A percentile compares a stretch with the other conserved stretches of the same genome.
Evolutionary conservation across 352 stramenopile genomes (phyloP).

Genomic region (Phytophthora kernoviae): DNA sequence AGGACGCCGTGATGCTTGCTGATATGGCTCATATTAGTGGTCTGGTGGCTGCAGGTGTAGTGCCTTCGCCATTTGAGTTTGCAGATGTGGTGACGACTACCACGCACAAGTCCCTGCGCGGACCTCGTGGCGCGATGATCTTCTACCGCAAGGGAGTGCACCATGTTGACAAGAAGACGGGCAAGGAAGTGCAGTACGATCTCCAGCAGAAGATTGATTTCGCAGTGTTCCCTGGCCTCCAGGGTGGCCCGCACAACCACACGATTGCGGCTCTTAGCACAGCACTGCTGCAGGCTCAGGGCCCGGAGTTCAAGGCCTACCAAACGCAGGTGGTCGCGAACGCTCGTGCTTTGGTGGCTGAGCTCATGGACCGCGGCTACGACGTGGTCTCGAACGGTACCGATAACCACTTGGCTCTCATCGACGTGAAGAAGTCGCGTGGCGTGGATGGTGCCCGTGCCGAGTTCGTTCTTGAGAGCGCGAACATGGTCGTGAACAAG

Average conservation of each 20-base stretch:
- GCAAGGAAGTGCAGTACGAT: conserved; percentile 93
- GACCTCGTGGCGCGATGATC: conserved; percentile 99
- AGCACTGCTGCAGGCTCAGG: conserved; percentile 95
- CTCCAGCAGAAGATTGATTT: conserved; percentile 99
- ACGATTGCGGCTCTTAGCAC: conserved; percentile 99
- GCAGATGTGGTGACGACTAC: conserved; percentile 99
- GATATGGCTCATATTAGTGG: conserved; percentile 99
- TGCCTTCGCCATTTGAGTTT: conserved; percentile 98
- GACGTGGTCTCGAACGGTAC: conserved; percentile 97
- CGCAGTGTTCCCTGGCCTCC: conserved; percentile 98
- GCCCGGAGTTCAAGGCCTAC: conserved; percentile 97
- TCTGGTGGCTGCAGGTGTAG: conserved; percentile 95
- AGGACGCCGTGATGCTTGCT: conserved; percentile 96
- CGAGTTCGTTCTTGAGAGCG: conserved; percentile 96
- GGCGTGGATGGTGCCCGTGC: conserved; percentile 95
- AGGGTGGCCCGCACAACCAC: conserved; percentile 99
- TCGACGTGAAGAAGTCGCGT: conserved; percentile 96
- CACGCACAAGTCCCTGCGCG: conserved; percentile 99
- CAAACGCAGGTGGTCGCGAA: conserved; percentile 96
- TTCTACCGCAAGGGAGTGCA: conserved; percentile 98
- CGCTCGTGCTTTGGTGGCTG: conserved; percentile 86
- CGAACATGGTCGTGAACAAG: conserved; percentile 99
- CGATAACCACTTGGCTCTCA: conserved; percentile 98
- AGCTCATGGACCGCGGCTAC: conserved; percentile 94
- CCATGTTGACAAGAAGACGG: conserved; percentile 95